Evolutionary conservation across 2,329 filamentous ascomycete species (phyloP).

Genomic region (Phialophora macrospora): DNA sequence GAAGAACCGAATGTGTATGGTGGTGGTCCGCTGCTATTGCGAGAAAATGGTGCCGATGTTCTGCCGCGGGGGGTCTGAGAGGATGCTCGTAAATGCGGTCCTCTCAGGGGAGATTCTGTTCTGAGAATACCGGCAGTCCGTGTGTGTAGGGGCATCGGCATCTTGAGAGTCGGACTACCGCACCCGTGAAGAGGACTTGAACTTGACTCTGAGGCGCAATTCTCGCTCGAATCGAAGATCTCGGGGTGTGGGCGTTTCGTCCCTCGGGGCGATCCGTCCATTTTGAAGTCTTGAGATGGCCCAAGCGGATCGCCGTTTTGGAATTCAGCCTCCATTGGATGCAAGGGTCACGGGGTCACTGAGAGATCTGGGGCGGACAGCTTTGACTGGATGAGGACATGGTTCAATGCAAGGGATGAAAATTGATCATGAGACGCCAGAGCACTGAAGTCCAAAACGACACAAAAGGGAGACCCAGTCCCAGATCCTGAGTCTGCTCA

Average conservation of each 20-base stretch:
- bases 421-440: not conserved
- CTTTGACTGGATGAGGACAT: not conserved
- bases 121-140: constrained; percentile 9
- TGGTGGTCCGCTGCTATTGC: constrained; percentile 6
- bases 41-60: not conserved
- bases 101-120: constrained; percentile 2
- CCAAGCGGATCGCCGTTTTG: not conserved
- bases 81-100: not conserved
- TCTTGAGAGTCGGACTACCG: not conserved
- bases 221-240: not conserved
- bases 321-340: not conserved
- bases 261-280: not conserved
- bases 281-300: not conserved
- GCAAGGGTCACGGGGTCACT: not conserved
- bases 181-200: not conserved
- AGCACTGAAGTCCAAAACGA: not conserved
- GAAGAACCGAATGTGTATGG: constrained; percentile 15
- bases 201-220: not conserved
- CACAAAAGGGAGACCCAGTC: not conserved
- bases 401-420: not conserved
- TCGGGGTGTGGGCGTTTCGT: not conserved
- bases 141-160: constrained; percentile 10
- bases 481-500: not conserved
- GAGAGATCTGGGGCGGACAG: not conserved
- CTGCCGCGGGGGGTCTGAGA: not conserved